Evolutionary conservation across 2,329 filamentous ascomycete genomes (phyloP).

Genomic region (Tolypocladium endophyticum): DNA sequence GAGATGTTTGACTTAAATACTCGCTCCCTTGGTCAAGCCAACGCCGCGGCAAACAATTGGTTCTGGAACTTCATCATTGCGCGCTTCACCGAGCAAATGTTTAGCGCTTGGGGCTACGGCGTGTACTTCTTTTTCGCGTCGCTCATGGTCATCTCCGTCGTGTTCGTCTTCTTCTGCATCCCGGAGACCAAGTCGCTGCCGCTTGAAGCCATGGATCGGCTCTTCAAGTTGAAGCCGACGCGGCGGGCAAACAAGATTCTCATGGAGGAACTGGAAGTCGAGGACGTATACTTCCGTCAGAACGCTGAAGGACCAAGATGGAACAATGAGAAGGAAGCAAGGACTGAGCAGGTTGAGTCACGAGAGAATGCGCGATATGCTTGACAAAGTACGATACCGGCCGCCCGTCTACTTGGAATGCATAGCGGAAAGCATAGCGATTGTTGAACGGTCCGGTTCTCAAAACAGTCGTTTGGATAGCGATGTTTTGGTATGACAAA

Average conservation of each 20-base stretch:
- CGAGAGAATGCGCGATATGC: background rate
- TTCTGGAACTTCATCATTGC: constrained; percentile 61
- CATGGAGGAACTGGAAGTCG: constrained; percentile 28
- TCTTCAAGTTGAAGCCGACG: constrained; percentile 42
- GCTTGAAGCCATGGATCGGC: constrained; percentile 52
- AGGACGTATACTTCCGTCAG: constrained; percentile 24
- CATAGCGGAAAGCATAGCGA: too few species aligned
- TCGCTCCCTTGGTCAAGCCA: constrained; percentile 57
- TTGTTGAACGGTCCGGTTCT: too few species aligned
- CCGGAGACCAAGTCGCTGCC: constrained; percentile 59
- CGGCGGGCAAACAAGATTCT: constrained; percentile 30
- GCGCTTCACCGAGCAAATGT: constrained; percentile 58
- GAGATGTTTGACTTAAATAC: constrained; percentile 65
- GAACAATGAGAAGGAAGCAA: constrained; percentile 15
- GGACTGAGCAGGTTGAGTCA: constrained; percentile 14
- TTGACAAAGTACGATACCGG: background rate
- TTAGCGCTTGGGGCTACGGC: constrained; percentile 46
- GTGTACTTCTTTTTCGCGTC: constrained; percentile 61
- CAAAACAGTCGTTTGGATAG: too few species aligned
- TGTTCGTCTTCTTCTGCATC: constrained; percentile 52
- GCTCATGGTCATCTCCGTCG: constrained; percentile 45
- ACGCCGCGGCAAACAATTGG: constrained; percentile 63
- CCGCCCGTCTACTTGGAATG: background rate
- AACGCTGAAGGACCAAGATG: constrained; percentile 14
- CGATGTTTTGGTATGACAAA: too few species aligned